Evolutionary conservation across 208 protist genomes (phyloP), one percentile per base, ranked within the genome.

Genomic region (Leptomonas pyrrhocoris): DNA sequence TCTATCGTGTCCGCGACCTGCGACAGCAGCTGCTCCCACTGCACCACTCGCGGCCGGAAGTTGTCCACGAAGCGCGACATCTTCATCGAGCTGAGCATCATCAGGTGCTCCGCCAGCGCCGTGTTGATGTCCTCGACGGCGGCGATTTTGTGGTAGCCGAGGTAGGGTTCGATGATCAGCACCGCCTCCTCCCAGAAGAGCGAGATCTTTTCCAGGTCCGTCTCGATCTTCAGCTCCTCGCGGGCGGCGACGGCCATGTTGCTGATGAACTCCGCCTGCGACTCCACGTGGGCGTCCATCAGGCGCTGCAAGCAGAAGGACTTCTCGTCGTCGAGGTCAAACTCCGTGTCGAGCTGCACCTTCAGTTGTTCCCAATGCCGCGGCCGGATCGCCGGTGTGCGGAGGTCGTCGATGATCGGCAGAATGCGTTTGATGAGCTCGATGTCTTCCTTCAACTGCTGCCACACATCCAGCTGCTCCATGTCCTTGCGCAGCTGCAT

Each of bases 401-500:
- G 94, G n/a, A 99, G 82, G 64, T 99, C 96, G 56, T 94, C 84
- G 50, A 99, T 96, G 49, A 99, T 94, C 25, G 98, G 98, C 76
- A 99, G 83, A 7, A 96, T 87, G 65, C 90, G 90, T 77, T 97
- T 96, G 73, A 99, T 98, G 53, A 96, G 81, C 54, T 99, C 96
- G 25, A 99, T 97, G 50, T 96, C 82, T 42, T 99, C 95, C 73
- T 97, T 94, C 23, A 98, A 80, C 49, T 83, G 84, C 46, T 88
- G 82, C 93, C 95, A 98, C 28, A 99, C 94, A 45, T 98, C 92
- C 64, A 91, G 90, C 46, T 89, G 75, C 84, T 98, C 95, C 48
- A 99, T 80, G 48, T 98, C 94, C 65, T 89, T 92, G 55, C 92
- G 87, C 43, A 98, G 74, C 36, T 86, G 74, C 57, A 97, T 64